Percentiles rank a stretch among this genome's conserved stretches.
These are phyloP conservation scores for Intubia oerlemansii DNA, from an alignment of 2,329 filamentous ascomycete genomes.

Conservation along the genomic window DNA sequence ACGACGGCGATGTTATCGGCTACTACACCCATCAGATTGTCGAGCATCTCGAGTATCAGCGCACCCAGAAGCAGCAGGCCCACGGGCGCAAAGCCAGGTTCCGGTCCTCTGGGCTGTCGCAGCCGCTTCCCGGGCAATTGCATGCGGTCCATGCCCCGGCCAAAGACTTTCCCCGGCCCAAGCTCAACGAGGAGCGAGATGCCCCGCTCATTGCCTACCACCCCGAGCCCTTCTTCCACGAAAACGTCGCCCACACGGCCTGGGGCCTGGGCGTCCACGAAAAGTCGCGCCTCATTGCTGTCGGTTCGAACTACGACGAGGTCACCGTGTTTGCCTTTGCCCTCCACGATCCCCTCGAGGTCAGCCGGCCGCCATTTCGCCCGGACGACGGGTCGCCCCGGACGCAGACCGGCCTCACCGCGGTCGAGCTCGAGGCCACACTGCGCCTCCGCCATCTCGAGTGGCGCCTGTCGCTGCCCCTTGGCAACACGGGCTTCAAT, in stretches of 20 bases:
- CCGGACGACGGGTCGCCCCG: slow-evolving; percentile 8
- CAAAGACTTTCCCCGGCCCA: no score
- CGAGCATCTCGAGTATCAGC: slow-evolving; percentile 17
- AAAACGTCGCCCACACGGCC: slow-evolving; percentile 57
- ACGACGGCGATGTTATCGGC: slow-evolving; percentile 55
- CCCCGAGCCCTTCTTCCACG: slow-evolving; percentile 38
- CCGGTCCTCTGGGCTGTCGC: no score
- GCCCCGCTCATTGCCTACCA: neutral
- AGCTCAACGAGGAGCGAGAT: neutral
- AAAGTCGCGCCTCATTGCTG: slow-evolving; percentile 64
- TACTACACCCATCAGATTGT: slow-evolving; percentile 40
- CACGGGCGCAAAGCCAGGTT: no score
- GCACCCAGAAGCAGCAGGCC: slow-evolving; percentile 1
- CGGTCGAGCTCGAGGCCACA: slow-evolving; percentile 11
- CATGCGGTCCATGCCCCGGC: no score
- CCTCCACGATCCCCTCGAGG: slow-evolving; percentile 1
- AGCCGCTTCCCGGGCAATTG: no score
- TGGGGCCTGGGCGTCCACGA: slow-evolving; percentile 80
- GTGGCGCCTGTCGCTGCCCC: slow-evolving; percentile 27
- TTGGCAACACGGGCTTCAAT: slow-evolving; percentile 20
- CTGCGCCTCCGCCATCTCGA: slow-evolving; percentile 21
- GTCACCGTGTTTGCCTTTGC: slow-evolving; percentile 31
- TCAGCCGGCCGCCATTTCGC: neutral
- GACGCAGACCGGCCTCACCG: slow-evolving; percentile 7
- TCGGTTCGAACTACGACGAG: slow-evolving; percentile 51